These are phyloP conservation scores for Cicer chorassanicum DNA, from an alignment of 306 rosid species.

Conservation along the genomic window DNA sequence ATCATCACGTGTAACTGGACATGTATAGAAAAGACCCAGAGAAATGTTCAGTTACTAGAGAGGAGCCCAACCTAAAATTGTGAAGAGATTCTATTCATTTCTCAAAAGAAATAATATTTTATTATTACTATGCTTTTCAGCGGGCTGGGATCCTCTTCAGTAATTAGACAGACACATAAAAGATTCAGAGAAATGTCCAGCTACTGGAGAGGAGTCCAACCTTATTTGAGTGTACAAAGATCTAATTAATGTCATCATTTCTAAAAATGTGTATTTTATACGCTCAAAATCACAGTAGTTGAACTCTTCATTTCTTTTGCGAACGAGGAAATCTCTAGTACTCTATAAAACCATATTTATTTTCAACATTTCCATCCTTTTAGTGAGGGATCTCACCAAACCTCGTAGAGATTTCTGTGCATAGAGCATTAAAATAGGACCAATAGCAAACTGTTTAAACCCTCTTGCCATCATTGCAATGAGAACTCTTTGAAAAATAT, in stretches of 20 bases:
- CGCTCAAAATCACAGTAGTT: neutral
- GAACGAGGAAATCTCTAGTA: neutral
- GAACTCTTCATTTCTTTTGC: neutral
- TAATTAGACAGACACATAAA: too few species aligned
- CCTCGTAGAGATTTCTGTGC: constrained; percentile 97
- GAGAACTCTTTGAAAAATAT: constrained; percentile 84
- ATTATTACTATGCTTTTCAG: too few species aligned
- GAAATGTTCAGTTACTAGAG: too few species aligned
- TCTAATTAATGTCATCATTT: neutral
- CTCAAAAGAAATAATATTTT: too few species aligned
- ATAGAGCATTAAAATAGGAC: constrained; percentile 91
- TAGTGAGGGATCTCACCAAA: constrained; percentile 85
- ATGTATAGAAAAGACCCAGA: too few species aligned
- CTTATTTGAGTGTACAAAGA: neutral
- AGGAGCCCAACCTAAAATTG: too few species aligned
- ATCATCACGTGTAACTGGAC: too few species aligned
- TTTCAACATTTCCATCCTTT: constrained; percentile 23
- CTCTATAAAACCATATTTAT: neutral
- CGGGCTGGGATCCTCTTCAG: too few species aligned
- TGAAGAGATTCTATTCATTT: too few species aligned
- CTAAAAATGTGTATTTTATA: neutral
- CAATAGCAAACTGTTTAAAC: constrained; percentile 79
- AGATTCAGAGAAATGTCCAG: too few species aligned
- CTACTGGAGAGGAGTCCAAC: too few species aligned
- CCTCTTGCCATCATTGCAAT: constrained; percentile 98